Base-by-base conservation (phyloP, 176 grass and related monocot species). In the Puya raimondii region DNA sequence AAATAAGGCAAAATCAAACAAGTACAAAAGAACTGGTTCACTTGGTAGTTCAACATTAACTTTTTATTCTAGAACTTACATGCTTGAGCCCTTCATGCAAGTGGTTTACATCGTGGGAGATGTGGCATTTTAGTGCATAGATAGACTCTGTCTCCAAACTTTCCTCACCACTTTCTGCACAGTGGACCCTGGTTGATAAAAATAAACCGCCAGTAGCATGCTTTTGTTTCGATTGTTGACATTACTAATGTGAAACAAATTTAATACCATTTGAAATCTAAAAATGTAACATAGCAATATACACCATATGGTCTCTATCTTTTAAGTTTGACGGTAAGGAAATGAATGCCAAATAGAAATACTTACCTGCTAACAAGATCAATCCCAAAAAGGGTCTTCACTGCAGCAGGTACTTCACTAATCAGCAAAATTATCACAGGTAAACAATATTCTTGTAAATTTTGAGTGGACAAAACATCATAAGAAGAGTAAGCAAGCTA, bases 41-140 rank as follows among this genome's bases (percentile, higher is more conserved):
- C 4, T 42, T 42, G 33, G 33, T 7, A 42, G 33, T 42, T 42
- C 33, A 6, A 7, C 33, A 42, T 5, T 7, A 42, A 42, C 33
- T 6, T 42, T 42, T 42, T 42, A 42, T 42, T 42, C 33, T n/a
- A 26, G 20, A 51, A 78, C 90, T 81, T 76, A 99, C 95, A 79
- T 87, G 87, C 76, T 82, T 99, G 47, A 99, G 85, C 70, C 95
- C 95, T 72, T 99, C 95, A 47, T 99, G 95, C 72, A 99, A 85
- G 74, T 99, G 95, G 85, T 99, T 99, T 51, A 99, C 90, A 77
- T 99, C 95, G 1, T 94, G 90, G 75, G 95, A 99, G 86, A 99
- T 94, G 84, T 99, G 95, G 27, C 95, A 99, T 81, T 99, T 99
- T 11, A 99, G 72, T 57, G 95, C 82, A 88, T 86, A 94, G 57